phyloP scores from a whole-genome alignment of 2,329 filamentous ascomycete species.

The Penicillium sp. region DNA sequence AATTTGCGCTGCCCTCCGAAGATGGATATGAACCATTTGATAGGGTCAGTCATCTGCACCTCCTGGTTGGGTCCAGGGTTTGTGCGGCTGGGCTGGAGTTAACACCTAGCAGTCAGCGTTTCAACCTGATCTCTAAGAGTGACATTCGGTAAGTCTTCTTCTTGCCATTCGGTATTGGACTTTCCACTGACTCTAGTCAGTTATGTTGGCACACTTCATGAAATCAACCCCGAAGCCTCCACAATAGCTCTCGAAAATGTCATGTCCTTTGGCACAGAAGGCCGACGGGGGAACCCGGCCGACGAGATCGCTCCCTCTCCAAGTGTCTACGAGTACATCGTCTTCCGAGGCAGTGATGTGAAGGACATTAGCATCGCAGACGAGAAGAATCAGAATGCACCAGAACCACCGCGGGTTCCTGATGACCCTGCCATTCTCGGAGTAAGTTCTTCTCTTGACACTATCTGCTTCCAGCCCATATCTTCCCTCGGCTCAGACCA shows the following conservation, averaged over 20 bases:
- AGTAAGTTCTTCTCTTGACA: conserved; percentile 61
- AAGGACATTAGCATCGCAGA: conserved; percentile 96
- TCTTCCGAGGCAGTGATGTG: conserved; percentile 96
- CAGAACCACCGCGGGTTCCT: conserved; percentile 69
- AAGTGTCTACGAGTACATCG: conserved; percentile 95
- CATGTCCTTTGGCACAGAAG: conserved; percentile 88
- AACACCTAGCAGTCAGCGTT: conserved; percentile 64
- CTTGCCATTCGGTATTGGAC: conserved; percentile 12
- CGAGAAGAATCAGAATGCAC: conserved; percentile 63
- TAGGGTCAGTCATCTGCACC: conserved; percentile 39
- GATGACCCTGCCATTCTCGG: conserved; percentile 95
- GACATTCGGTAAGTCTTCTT: conserved; percentile 73
- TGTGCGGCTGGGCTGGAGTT: conserved; percentile 34
- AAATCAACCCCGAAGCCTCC: conserved; percentile 95
- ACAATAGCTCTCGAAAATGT: conserved; percentile 98
- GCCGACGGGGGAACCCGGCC: conserved; percentile 67
- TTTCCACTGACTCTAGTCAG: conserved; percentile 48
- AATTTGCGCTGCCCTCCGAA: conserved; percentile 26
- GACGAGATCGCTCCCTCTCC: conserved; percentile 81
- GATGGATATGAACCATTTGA: conserved; percentile 49
- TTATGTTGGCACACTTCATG: conserved; percentile 91
- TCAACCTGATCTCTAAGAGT: conserved; percentile 94
- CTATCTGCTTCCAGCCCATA: conserved; percentile 3
- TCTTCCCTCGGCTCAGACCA: conserved; percentile 5
- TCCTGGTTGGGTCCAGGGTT: conserved; percentile 28